These are phyloP conservation scores for Amylostereum areolatum DNA, from an alignment of 1,284 basidiomycete species.

Conservation along the genomic window DNA sequence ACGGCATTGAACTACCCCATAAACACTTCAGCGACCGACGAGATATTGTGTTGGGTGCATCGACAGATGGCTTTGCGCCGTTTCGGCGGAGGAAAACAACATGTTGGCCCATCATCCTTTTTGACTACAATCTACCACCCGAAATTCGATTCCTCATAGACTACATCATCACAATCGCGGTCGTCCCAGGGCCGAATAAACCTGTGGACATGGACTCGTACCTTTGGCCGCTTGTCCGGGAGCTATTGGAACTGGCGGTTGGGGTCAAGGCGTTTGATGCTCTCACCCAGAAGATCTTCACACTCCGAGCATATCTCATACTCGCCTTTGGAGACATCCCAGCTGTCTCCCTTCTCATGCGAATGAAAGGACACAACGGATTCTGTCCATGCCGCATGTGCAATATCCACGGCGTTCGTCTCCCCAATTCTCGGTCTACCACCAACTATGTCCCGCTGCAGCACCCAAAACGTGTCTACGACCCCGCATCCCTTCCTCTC, in stretches of 20 bases:
- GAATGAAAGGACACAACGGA: conserved; percentile 43
- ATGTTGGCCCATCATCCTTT: conserved; percentile 35
- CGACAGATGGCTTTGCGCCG: conserved; percentile 31
- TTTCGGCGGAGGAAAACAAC: conserved; percentile 31
- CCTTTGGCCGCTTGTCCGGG: conserved; percentile 30
- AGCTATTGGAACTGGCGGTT: conserved; percentile 27
- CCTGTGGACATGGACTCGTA: conserved; percentile 37
- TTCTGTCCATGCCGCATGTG: conserved; percentile 38
- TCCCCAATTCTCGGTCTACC: conserved; percentile 15
- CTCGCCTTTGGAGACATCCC: conserved; percentile 40
- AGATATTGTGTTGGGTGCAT: conserved; percentile 25
- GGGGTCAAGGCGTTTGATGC: conserved; percentile 32
- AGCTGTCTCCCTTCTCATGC: conserved; percentile 36
- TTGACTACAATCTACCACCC: conserved; percentile 36
- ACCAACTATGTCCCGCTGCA: conserved; percentile 20
- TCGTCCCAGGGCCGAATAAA: conserved; percentile 39
- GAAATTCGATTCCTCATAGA: conserved; percentile 24
- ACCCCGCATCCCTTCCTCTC: conserved; percentile 30
- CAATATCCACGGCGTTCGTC: conserved; percentile 28
- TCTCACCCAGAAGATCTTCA: conserved; percentile 19
- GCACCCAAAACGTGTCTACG: conserved; percentile 17
- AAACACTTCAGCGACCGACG: conserved; percentile 18
- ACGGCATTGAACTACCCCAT: conserved; percentile 12
- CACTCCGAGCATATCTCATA: conserved; percentile 33
- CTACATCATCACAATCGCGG: conserved; percentile 29